phyloP scores from a whole-genome alignment of 2,329 filamentous ascomycete species.

The Penicillium sp. region DNA sequence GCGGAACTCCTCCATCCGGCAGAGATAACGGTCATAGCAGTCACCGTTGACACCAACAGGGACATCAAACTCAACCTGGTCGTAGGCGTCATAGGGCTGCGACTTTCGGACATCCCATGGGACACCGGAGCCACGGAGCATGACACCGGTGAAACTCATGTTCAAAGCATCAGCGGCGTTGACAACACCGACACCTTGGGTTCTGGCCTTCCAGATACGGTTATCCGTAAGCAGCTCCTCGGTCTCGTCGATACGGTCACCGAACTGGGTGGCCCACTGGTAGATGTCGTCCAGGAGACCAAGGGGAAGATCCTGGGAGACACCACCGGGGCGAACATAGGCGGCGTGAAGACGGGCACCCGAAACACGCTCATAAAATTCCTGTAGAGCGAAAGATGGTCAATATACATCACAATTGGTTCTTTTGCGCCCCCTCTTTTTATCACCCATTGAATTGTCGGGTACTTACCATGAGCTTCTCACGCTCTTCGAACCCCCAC shows the following conservation, averaged over 20 bases:
- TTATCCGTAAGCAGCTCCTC: conserved; percentile 99
- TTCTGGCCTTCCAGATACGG: conserved; percentile 95
- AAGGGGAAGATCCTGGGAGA: conserved; percentile 88
- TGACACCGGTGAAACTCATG: conserved; percentile 93
- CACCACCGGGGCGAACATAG: conserved; percentile 93
- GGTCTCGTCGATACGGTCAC: conserved; percentile 96
- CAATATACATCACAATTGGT: conserved; percentile 10
- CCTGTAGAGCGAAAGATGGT: conserved; percentile 51
- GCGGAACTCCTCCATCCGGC: conserved; percentile 99
- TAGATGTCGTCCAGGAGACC: conserved; percentile 98
- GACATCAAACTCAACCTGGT: conserved; percentile 95
- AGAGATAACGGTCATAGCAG: conserved; percentile 98
- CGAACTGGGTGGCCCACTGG: conserved; percentile 98
- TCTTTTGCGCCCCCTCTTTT: neutral
- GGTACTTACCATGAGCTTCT: conserved; percentile 89
- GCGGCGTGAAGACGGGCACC: conserved; percentile 95
- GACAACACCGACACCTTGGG: conserved; percentile 87
- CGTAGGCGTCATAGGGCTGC: conserved; percentile 95
- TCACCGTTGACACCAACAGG: conserved; percentile 95
- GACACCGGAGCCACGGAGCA: conserved; percentile 93
- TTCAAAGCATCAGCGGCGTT: conserved; percentile 91
- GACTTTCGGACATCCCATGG: conserved; percentile 97
- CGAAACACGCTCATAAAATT: conserved; percentile 99
- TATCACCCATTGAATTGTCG: neutral
- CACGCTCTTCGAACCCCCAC: conserved; percentile 99